Evolutionary conservation across 257 asterid genomes (phyloP), one percentile per base, ranked within the genome.

Genomic region (Parsonsia alboflavescens): DNA sequence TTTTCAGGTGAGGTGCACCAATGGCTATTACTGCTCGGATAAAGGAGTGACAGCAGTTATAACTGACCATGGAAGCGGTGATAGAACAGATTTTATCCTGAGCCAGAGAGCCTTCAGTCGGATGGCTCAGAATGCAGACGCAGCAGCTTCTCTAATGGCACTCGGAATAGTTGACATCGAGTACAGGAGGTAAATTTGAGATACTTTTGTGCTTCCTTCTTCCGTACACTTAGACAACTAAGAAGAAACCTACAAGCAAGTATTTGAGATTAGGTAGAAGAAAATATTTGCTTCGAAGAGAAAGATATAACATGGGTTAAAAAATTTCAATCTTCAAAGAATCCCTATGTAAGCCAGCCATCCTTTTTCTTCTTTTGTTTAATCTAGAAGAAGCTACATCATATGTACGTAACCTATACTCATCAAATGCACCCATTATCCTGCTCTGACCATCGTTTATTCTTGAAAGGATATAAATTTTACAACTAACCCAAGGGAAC

Each of bases 1-100:
- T 39, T 42, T 72, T n/a, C 85, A 91, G 97, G 93, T 92, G 42
- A 88, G 91, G 86, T 92, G 97, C 80, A 85, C 85, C 50, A 76
- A 86, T 67, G 76, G 80, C 70, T 76, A 82, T 84, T 84, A 86
- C 73, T 90, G 97, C 79, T 83, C 93, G 21, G 90, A 85, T 74
- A 83, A 84, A 73, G 97, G 94, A 70, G 96, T 85, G 45, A 89
- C 85, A 0, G 75, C 82, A 28, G 96, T 89, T 33, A 76, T 90
- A 79, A 92, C 96, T 0, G 96, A 90, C 79, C 86, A 78, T n/a
- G 97, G 97, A 75, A 77, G 86, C 19, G 75, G 97, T 56, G 83
- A 85, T 61, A 50, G 45, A n/a, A 86, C 93, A 0, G 97, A 92
- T 79, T 92, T 92, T 82, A 92, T 92, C 63, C 79, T 90, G 73